Evolutionary conservation across 192 early-diverging fungal genomes (phyloP), one percentile per base, ranked within the genome.

Genomic region (Mortierella claussenii): DNA sequence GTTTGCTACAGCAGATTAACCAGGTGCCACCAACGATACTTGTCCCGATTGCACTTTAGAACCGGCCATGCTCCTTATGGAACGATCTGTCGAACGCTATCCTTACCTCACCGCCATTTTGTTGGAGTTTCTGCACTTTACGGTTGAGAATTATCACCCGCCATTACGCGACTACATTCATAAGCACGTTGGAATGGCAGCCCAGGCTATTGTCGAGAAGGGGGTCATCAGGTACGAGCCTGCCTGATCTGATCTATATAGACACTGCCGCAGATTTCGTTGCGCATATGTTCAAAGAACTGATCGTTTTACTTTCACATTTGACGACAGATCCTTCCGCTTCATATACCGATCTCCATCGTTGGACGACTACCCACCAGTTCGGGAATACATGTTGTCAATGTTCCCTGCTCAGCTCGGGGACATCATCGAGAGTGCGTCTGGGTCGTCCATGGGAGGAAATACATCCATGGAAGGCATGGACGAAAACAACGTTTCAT

Each of bases 61-160:
- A 69, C 93, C 93, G 0, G 90, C 87, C 2, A 90, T 93, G 67
- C 78, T 94, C 7, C 76, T 94, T 1, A 91, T 94, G 82, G 86
- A 91, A 52, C 57, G 84, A 21, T 91, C 91, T 0, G 67, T 86
- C 10, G 87, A 90, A 54, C 64, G 80, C 55, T 88, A 90, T 56
- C 71, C 88, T 17, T 89, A 88, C 50, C 74, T 92, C 34, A 90
- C 91, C 0, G 65, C 82, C 8, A 92, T 88, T 42, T 63, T 93
- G 23, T 53, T 94, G 12, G 93, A 94, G 69, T 94, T 88, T 76
- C 44, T 94, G 40, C 79, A 67, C 11, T 88, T 84, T 54, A 69
- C 81, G 0, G 53, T 82, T n/a, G 83, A 89, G 18, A 88, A 89
- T 2, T 94, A 89, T 37, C 56, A 76, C 52, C 89, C 87, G 2